Evolutionary conservation across 768 basidiomycete species (phyloP).

Genomic region (Boletus vermiculosoides): DNA sequence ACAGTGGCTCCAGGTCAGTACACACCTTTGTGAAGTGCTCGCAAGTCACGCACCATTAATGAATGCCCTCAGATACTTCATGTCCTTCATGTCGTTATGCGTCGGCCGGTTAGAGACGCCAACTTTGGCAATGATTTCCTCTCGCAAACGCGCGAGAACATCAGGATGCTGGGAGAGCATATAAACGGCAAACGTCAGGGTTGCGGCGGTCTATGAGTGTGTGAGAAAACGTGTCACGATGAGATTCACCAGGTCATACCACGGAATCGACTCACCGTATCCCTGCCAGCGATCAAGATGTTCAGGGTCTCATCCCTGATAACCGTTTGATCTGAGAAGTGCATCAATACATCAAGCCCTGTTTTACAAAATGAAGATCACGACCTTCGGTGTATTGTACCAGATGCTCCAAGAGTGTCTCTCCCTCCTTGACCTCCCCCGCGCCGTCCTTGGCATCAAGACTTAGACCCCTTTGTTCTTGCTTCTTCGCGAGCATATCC

Average conservation of each 20-base stretch:
- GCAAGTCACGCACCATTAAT: conserved; percentile 49
- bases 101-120: conserved; percentile 49
- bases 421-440: conserved; percentile 37
- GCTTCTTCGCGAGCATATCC: conserved; percentile 40
- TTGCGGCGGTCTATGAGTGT: conserved; percentile 28
- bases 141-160: conserved; percentile 46
- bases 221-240: neutral
- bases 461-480: conserved; percentile 12
- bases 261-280: conserved; percentile 39
- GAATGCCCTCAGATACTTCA: conserved; percentile 64
- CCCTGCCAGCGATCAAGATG: conserved; percentile 35
- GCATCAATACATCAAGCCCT: neutral
- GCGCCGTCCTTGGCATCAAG: conserved; percentile 11
- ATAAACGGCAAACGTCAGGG: conserved; percentile 39
- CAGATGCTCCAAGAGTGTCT: conserved; percentile 51
- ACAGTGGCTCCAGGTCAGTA: neutral
- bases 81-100: conserved; percentile 55
- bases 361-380: conserved; percentile 1
- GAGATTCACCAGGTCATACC: neutral
- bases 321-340: conserved; percentile 18
- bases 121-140: conserved; percentile 55
- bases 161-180: conserved; percentile 52
- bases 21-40: neutral
- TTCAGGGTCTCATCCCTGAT: conserved; percentile 30
- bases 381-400: conserved; percentile 54